Evolutionary conservation across 2,329 filamentous ascomycete species (phyloP), one percentile per base, ranked within the genome.

Genomic region (Dendryphion nanum): DNA sequence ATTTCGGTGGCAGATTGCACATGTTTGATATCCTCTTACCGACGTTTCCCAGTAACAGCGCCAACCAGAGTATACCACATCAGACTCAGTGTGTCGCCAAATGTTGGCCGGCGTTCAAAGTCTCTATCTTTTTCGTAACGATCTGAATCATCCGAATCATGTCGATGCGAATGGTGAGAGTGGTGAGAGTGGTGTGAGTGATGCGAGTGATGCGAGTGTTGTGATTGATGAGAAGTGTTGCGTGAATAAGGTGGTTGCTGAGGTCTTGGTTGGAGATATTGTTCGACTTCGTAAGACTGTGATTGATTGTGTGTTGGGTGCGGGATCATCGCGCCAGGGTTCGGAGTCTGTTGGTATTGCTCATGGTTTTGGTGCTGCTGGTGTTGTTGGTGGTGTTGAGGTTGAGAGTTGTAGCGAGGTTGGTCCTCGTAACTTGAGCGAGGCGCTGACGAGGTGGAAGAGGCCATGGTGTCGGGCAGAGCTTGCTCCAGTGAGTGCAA

Each of bases 81-180:
- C 40, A 47, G 50, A 33, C 51, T 41, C 38, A 59, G 19, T 37
- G 55, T 58, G 2, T 45, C 57, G 1, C 59, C 59, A 7, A 61
- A 33, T 29, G 59, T 60, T 4, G 59, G 59, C 35, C 59, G 35
- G 4, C 43, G 42, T 41, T 60, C 53, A 14, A 54, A 14, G 21
- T 46, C 44, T 35, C 40, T 44, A 5, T 52, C 44, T 35, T 19
- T 13, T 20, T 29, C 17, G n/a, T n/a, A n/a, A n/a, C n/a, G n/a
- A n/a, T n/a, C n/a, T n/a, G n/a, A n/a, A n/a, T n/a, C n/a, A n/a
- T 24, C 21, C 23, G 23, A 10, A 26, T n/a, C 23, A 8, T 3
- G 10, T n/a, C 3, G 10, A 26, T 29, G 12, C 18, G 33, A 35
- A 20, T 43, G 42, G 12, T 36, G 35, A 15, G 44, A 50, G 21